Base-by-base conservation (phyloP, 106 monocot species). In the Xerophyta viscosa region DNA sequence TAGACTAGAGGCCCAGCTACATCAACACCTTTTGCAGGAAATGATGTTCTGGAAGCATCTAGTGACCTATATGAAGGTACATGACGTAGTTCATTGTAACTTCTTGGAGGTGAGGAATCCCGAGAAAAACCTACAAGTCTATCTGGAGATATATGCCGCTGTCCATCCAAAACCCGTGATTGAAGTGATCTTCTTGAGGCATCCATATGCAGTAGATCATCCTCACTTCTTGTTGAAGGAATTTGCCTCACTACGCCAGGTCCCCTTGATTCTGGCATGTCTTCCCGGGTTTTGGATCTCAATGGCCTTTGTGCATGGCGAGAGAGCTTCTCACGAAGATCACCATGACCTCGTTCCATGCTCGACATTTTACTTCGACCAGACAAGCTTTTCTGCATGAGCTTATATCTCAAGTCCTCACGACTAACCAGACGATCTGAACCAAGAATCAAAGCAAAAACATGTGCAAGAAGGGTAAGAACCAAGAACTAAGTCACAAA, bases 401-500 rank as follows among this genome's bases (percentile, higher is more conserved):
- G 86, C 62, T 86, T 99, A 60, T 71, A 64, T 64, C 98, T 79
- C 36, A 99, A 65, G 60, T 99, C 98, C 69, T 77, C 60, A 41
- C 50, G 71, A 52, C 74, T 71, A 66, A 90, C 56, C 37, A 37
- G 61, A 45, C 21, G 45, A 60, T 68, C 90, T 90, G 7, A 46
- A 67, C 37, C 36, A 9, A 31, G 43, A 10, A 26, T 73, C 77
- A 74, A 80, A 71, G 61, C 36, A 14, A n/a, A n/a, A n/a, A n/a
- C n/a, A n/a, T n/a, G n/a, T n/a, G n/a, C n/a, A n/a, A n/a, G n/a
- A n/a, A n/a, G n/a, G n/a, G n/a, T n/a, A n/a, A n/a, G n/a, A n/a
- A n/a, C n/a, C n/a, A n/a, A n/a, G n/a, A n/a, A n/a, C n/a, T n/a
- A n/a, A n/a, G n/a, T n/a, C n/a, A n/a, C n/a, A n/a, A n/a, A n/a